A percentile compares a stretch with the other conserved stretches of the same genome.
Conservation (phyloP, 2,329 filamentous ascomycete species). For the Cladosporium austrohemisphaericum region DNA sequence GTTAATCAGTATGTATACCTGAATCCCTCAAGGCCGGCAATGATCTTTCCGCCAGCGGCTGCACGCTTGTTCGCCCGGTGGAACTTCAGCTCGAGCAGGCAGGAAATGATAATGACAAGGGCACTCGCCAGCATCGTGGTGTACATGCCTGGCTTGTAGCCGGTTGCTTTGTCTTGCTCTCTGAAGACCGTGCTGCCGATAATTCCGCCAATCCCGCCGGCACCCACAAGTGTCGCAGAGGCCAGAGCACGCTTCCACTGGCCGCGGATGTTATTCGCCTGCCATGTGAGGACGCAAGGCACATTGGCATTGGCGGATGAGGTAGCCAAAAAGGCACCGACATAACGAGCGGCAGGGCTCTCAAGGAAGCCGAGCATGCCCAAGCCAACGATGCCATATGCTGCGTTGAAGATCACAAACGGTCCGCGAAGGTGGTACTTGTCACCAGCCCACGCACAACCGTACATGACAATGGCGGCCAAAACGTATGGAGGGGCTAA, state of each 20-base stretch:
- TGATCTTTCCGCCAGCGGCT: conserved; percentile 33
- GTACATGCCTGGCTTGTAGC: conserved; percentile 33
- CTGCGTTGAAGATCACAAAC: conserved; percentile 34
- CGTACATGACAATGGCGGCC: conserved; percentile 35
- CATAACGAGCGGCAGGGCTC: conserved; percentile 30
- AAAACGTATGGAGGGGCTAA: conserved; percentile 32
- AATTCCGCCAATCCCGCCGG: conserved; percentile 76
- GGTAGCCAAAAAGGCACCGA: conserved; percentile 37
- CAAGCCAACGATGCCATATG: conserved; percentile 32
- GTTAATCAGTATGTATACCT: conserved; percentile 30
- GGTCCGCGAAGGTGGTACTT: conserved; percentile 34
- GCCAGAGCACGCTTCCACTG: conserved; percentile 85
- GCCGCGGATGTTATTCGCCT: conserved; percentile 82
- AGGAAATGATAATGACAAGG: conserved; percentile 29
- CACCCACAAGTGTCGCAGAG: conserved; percentile 70
- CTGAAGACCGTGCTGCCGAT: conserved; percentile 34
- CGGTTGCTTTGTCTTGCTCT: conserved; percentile 29
- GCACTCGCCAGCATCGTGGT: conserved; percentile 29
- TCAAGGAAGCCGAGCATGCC: conserved; percentile 32
- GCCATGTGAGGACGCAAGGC: conserved; percentile 70
- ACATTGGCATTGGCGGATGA: conserved; percentile 55
- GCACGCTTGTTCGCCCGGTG: conserved; percentile 34
- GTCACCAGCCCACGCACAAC: conserved; percentile 30
- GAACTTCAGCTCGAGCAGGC: conserved; percentile 32
- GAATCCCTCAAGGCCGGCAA: conserved; percentile 34